Evolutionary conservation across 73 alveolate genomes (phyloP), one percentile per base, ranked within the genome.

Genomic region (Durusdinium trenchii): DNA sequence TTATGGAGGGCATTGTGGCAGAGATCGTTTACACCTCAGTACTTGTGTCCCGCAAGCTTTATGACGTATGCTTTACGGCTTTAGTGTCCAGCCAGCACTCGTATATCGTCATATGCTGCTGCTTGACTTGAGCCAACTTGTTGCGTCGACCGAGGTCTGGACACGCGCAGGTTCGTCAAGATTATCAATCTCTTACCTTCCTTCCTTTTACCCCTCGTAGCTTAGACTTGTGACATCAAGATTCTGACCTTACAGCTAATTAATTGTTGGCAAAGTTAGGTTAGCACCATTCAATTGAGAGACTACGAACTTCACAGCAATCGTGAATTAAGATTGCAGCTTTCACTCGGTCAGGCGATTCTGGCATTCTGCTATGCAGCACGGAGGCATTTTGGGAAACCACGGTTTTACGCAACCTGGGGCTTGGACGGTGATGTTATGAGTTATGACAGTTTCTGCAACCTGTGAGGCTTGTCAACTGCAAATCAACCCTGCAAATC

Each of bases 301-400:
- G n/a, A n/a, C n/a, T n/a, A n/a, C n/a, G n/a, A n/a, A n/a, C n/a
- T n/a, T n/a, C n/a, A n/a, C n/a, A n/a, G n/a, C n/a, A n/a, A 73
- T 10, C 0, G 51, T 0, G 43, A 57, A 12, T 57, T 23, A 57
- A 57, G 32, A 16, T 12, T 57, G 69, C 32, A 12, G 14, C 42
- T 67, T 16, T 30, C 36, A 30, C 36, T 69, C 87, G n/a, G 87
- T 30, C 36, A 87, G 95, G 96, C 83, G 51, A 47, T 48, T n/a
- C 42, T 89, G 86, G 86, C 85, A 67, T 89, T 89, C 86, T 89
- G 96, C 69, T 89, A 61, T 71, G 36, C 35, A 40, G 85, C 96
- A 35, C 47, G 86, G 38, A 89, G 71, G 96, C 78, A 62, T 9
- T 18, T 78, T n/a, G n/a, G n/a, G n/a, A n/a, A n/a, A n/a, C n/a